Evolutionary conservation across 139 green algal genomes (phyloP).

Genomic region (Medakamo hakoo): DNA sequence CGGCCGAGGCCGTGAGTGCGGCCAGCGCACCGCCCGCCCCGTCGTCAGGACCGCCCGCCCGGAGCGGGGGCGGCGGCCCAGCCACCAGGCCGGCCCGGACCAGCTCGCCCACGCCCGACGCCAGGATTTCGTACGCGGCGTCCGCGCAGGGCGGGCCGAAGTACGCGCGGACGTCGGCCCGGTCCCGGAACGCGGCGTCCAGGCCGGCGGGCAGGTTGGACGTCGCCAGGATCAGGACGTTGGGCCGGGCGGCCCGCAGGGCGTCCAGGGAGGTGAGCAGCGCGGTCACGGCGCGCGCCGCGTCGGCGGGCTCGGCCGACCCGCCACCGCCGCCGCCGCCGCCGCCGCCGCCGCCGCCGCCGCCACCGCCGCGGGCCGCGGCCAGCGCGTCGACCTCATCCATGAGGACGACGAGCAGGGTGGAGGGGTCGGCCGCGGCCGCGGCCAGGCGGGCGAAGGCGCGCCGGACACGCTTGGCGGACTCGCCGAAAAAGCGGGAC

Average conservation of each 20-base stretch:
- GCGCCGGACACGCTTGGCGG: conserved; percentile 35
- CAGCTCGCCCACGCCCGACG: neutral
- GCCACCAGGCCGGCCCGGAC: neutral
- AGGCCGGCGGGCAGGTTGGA: neutral
- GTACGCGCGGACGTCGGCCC: neutral
- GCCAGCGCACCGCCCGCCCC: too few species aligned
- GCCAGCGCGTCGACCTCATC: conserved; percentile 82
- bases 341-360: conserved; percentile 15
- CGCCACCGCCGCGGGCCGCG: conserved; percentile 46
- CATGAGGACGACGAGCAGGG: conserved; percentile 91
- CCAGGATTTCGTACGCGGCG: neutral
- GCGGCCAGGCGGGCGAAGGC: conserved; percentile 76
- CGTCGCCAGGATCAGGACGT: neutral
- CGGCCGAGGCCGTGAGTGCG: neutral
- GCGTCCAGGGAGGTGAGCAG: conserved; percentile 52
- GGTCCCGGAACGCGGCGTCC: neutral
- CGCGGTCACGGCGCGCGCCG: conserved; percentile 86
- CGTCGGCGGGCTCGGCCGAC: conserved; percentile 74
- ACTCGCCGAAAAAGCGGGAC: conserved; percentile 87
- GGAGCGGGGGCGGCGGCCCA: too few species aligned
- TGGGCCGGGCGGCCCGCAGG: neutral
- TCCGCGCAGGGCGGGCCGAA: neutral
- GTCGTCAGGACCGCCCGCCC: neutral
- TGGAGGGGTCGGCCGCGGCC: conserved; percentile 63
- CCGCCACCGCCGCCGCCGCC: conserved; percentile 37